Base-by-base conservation (phyloP, 2,329 filamentous ascomycete species). In the Stemphylium lycopersici region DNA sequence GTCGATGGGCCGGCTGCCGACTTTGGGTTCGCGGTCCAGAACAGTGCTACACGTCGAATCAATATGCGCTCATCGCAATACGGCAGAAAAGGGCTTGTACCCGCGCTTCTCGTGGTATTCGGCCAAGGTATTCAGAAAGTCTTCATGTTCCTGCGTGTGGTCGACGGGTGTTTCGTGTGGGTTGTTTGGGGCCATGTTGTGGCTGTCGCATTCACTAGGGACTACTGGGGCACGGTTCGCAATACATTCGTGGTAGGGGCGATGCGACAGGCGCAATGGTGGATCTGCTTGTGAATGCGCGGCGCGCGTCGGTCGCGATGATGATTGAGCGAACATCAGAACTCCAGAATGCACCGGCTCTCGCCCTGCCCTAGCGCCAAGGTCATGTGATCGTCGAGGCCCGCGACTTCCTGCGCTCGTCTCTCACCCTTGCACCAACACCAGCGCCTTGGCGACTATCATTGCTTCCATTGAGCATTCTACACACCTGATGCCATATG, bases 11-110 rank as follows among this genome's bases (percentile, higher is more conserved):
- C 87, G 87, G 63, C 84, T 83, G 56, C 90, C 91, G 65, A 96
- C 86, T 77, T 90, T 92, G 46, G 91, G 91, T 72, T 93, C 89
- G 26, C 87, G 82, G 57, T 96, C 91, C 63, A 96, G 86, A 52
- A 81, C 78, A 6, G 90, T 96, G 49, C 82, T 84, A 67, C 54
- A 62, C 56, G 59, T 59, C 49, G 56, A 49, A 49, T 65, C 67
- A 65, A 64, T 52, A 62, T 57, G 48, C 55, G 55, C 58, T 52
- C 51, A 68, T 63, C 66, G 62, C 58, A 39, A 48, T 38, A 57
- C 41, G 41, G 56, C 42, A 58, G 56, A 50, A 42, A 34, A 33
- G 12, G 56, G 46, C 15, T 75, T 79, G 31, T 65, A 84, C 82
- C 91, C 91, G 77, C 91, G 85, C 74, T 90, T 86, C 66, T 87